Base-by-base conservation (phyloP, 2,329 filamentous ascomycete genomes). In the Fusarium sp. region DNA sequence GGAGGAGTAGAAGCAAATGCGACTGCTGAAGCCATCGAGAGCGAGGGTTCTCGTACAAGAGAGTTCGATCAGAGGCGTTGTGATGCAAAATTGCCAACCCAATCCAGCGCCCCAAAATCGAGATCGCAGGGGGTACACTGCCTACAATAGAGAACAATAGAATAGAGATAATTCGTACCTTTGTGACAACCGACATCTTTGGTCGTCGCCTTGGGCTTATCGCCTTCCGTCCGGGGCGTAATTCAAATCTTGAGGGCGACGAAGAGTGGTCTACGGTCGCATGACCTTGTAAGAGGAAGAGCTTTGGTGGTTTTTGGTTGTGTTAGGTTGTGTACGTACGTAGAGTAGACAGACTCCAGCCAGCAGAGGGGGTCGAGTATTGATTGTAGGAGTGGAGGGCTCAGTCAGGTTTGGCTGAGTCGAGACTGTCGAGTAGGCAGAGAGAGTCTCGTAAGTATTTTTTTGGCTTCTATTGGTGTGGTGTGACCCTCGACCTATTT, bases 151-250 rank as follows among this genome's bases (percentile, higher is more conserved):
- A 49, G 35, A 29, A 60, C 52, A 22, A 53, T 49, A 25, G 45
- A 57, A 41, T 9, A 42, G 44, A 44, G 39, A 44, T 56, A 27
- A 50, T 56, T 41, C 86, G 71, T 82, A 90, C 88, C 86, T 89
- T 88, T 75, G 86, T 87, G 83, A 84, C 87, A 86, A 89, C 86
- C 84, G 87, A 88, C 87, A 89, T 89, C 81, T 89, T 87, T 73
- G 27, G 67, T 73, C 70, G 80, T 81, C 80, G 84, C 86, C 80
- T 72, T 83, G 73, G 80, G 81, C 83, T 84, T 81, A 83, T 86
- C 85, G 86, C 86, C 86, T 87, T 78, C 77, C 79, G 79, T 81
- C 78, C 77, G 76, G 76, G 76, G 77, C 74, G 74, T 76, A 75
- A 77, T 71, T 72, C 64, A 74, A 70, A 76, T 75, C 74, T 77